Percentiles rank a stretch among this genome's conserved stretches.
Evolutionary conservation across 306 rosid species (phyloP).

Genomic region (Hippophae gyantsensis): DNA sequence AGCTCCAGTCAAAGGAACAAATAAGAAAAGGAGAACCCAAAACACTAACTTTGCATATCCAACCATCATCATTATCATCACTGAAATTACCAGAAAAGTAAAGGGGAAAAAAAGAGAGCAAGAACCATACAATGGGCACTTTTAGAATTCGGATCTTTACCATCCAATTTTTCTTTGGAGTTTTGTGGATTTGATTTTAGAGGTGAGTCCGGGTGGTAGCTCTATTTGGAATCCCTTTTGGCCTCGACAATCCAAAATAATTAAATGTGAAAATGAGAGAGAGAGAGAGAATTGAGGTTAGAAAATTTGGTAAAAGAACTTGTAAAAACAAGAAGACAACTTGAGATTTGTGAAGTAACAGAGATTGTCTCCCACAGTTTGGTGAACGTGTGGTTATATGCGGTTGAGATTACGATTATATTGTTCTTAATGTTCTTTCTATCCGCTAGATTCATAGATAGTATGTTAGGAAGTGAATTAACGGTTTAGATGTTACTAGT

Average conservation of each 20-base stretch:
- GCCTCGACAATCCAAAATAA: conserved; percentile 22
- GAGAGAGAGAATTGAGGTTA: conserved; percentile 8
- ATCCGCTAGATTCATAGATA: conserved; percentile 3
- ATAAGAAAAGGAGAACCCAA: conserved; percentile 31
- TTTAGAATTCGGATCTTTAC: conserved; percentile 19
- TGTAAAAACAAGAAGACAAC: conserved; percentile 39
- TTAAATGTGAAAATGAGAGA: background rate
- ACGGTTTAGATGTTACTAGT: background rate
- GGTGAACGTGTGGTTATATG: conserved; percentile 11
- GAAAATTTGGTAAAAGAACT: conserved; percentile 1
- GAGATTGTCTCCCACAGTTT: conserved; percentile 35
- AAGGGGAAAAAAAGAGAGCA: conserved; percentile 10
- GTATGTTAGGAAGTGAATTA: background rate
- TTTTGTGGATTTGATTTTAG: background rate
- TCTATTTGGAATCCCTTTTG: conserved; percentile 5
- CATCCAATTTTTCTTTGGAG: background rate
- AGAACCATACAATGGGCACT: conserved; percentile 25
- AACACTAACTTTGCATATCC: conserved; percentile 24
- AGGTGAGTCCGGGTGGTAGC: background rate
- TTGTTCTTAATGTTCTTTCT: background rate
- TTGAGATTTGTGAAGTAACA: conserved; percentile 68
- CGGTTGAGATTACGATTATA: conserved; percentile 1
- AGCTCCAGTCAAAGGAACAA: conserved; percentile 28
- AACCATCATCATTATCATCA: conserved; percentile 19
- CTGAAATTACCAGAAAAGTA: conserved; percentile 1